These are phyloP conservation scores for Cladosporium sp. DNA, from an alignment of 2,329 filamentous ascomycete genomes.

Conservation along the genomic window DNA sequence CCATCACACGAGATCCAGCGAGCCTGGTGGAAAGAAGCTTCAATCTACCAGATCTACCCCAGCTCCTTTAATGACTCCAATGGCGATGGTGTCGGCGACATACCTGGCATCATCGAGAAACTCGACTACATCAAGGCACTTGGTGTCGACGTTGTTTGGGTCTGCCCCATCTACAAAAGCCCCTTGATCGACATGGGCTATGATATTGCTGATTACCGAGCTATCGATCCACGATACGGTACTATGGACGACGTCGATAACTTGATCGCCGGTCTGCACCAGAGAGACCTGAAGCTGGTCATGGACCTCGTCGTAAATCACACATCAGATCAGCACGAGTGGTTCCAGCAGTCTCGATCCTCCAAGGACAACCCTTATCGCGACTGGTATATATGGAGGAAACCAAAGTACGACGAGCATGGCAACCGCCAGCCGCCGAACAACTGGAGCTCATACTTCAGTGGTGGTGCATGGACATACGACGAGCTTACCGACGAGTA, in stretches of 20 bases:
- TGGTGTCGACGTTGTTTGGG: slow-evolving; percentile 65
- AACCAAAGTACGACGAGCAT: slow-evolving; percentile 42
- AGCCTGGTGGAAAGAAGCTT: slow-evolving; percentile 44
- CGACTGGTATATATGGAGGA: slow-evolving; percentile 54
- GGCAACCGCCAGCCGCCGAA: slow-evolving; percentile 70
- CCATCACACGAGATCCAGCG: neutral
- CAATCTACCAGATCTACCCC: slow-evolving; percentile 47
- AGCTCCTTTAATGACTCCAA: slow-evolving; percentile 52
- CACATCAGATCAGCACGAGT: slow-evolving; percentile 67
- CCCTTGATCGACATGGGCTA: slow-evolving; percentile 70
- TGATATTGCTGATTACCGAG: slow-evolving; percentile 67
- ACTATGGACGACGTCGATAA: slow-evolving; percentile 65
- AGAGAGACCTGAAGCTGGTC: slow-evolving; percentile 67
- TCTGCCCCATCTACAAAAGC: slow-evolving; percentile 66
- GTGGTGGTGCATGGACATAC: slow-evolving; percentile 64
- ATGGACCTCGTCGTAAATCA: slow-evolving; percentile 77
- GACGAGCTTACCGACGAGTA: slow-evolving; percentile 73
- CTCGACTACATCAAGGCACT: slow-evolving; percentile 62
- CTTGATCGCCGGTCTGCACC: slow-evolving; percentile 60
- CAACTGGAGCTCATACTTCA: slow-evolving; percentile 70
- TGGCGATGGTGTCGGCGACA: slow-evolving; percentile 60
- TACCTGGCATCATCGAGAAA: slow-evolving; percentile 64
- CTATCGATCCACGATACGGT: slow-evolving; percentile 64
- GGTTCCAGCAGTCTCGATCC: slow-evolving; percentile 68
- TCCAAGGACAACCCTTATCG: slow-evolving; percentile 65